phyloP scores from a whole-genome alignment of 1,139 yeast species.

The Yamadazyma kanchanaburiensis region DNA sequence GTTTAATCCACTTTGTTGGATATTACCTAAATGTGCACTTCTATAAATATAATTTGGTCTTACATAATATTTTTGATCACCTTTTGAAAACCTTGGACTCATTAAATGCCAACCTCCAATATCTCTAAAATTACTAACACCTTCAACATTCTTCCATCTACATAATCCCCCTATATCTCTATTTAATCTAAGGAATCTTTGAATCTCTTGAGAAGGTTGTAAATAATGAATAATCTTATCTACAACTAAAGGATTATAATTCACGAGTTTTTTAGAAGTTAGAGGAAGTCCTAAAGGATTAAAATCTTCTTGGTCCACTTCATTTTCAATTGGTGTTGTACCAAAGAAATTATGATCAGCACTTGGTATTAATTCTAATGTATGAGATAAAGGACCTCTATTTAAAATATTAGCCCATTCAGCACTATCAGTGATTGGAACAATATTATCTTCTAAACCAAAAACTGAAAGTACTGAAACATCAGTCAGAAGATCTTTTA shows the following conservation, averaged over 20 bases:
- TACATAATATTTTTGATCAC: slow-evolving; percentile 31
- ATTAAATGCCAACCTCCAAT: slow-evolving; percentile 69
- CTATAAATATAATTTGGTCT: slow-evolving; percentile 58
- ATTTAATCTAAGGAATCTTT: slow-evolving; percentile 45
- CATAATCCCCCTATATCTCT: slow-evolving; percentile 36
- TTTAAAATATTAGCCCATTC: slow-evolving; percentile 55
- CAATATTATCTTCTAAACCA: slow-evolving; percentile 64
- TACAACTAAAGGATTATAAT: slow-evolving; percentile 57
- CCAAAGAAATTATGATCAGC: slow-evolving; percentile 88
- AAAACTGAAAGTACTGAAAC: slow-evolving; percentile 65
- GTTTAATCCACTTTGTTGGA: slow-evolving; percentile 45
- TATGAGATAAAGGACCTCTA: slow-evolving; percentile 49
- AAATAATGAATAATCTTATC: slow-evolving; percentile 54
- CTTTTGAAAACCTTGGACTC: slow-evolving; percentile 22
- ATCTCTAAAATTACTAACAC: slow-evolving; percentile 73
- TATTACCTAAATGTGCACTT: slow-evolving; percentile 55
- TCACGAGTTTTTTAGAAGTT: slow-evolving; percentile 40
- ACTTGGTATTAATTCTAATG: slow-evolving; percentile 52
- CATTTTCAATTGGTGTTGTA: slow-evolving; percentile 25
- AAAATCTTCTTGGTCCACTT: slow-evolving; percentile 22
- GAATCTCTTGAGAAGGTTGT: slow-evolving; percentile 44
- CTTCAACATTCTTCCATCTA: slow-evolving; percentile 64
- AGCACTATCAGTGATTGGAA: slow-evolving; percentile 64
- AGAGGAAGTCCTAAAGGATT: slow-evolving; percentile 45
- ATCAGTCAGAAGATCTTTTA: slow-evolving; percentile 42